Evolutionary conservation across 306 rosid genomes (phyloP).

Genomic region (Sicyos edulis): DNA sequence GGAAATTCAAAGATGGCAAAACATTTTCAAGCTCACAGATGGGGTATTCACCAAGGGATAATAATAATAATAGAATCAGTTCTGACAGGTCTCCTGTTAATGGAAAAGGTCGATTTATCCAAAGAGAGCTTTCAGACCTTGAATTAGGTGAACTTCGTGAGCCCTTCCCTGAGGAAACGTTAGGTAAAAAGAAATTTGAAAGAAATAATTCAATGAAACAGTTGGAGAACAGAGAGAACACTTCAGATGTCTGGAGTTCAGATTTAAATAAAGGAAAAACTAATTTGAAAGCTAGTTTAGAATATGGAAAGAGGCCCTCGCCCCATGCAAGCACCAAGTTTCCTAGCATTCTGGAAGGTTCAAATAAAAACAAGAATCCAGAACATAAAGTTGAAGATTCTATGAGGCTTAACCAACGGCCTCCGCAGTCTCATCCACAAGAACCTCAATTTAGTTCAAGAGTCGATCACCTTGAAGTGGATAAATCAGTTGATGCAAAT

Average conservation of each 20-base stretch:
- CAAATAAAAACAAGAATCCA: conserved; percentile 39
- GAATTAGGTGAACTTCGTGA: conserved; percentile 97
- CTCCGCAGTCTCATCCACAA: conserved; percentile 40
- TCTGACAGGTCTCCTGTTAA: conserved; percentile 51
- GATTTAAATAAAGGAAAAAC: conserved; percentile 55
- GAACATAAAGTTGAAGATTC: conserved; percentile 64
- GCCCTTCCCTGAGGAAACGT: conserved; percentile 58
- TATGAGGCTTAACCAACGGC: conserved; percentile 45
- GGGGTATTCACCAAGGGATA: conserved; percentile 54
- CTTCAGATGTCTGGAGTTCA: conserved; percentile 50
- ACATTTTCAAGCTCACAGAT: conserved; percentile 34
- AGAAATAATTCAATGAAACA: conserved; percentile 62
- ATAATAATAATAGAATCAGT: conserved; percentile 29
- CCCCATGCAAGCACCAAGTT: conserved; percentile 40
- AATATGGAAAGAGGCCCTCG: conserved; percentile 48
- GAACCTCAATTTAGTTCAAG: conserved; percentile 36
- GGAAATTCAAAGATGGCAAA: conserved; percentile 50
- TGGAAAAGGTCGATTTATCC: conserved; percentile 63
- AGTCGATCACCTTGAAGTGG: conserved; percentile 49
- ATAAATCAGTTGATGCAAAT: conserved; percentile 44
- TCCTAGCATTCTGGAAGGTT: conserved; percentile 48
- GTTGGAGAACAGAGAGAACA: conserved; percentile 40
- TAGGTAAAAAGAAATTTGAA: conserved; percentile 59
- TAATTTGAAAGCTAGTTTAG: conserved; percentile 41
- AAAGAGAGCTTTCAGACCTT: conserved; percentile 83